A percentile compares a stretch with the other conserved stretches of the same genome.
These are phyloP conservation scores for Corymbia citriodora DNA, from an alignment of 441 rosid genomes.

Conservation along the genomic window DNA sequence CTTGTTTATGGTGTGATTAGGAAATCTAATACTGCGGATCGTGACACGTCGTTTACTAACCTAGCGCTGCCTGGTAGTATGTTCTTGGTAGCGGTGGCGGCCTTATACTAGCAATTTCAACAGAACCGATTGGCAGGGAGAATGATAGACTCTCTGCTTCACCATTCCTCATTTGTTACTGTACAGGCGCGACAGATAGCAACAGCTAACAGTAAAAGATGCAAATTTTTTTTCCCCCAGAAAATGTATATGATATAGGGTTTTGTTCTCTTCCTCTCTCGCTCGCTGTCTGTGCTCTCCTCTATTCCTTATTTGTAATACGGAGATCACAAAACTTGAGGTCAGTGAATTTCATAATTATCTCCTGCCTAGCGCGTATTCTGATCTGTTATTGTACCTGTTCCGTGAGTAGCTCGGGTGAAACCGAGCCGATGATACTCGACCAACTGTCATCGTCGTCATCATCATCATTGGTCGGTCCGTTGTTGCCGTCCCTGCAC, in stretches of 20 bases:
- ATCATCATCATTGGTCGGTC: no score
- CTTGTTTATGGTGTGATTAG: conserved; percentile 65
- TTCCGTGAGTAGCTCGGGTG: neutral
- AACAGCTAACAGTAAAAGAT: neutral
- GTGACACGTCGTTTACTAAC: neutral
- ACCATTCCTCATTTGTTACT: neutral
- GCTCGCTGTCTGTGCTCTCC: neutral
- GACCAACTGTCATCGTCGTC: neutral
- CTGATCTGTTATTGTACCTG: neutral
- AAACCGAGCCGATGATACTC: neutral
- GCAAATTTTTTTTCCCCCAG: neutral
- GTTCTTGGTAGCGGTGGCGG: neutral
- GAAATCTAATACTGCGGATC: conserved; percentile 11
- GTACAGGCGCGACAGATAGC: neutral
- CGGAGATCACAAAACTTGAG: neutral
- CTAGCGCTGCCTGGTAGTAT: neutral
- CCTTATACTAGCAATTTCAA: neutral
- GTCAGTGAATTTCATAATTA: neutral
- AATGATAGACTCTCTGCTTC: neutral
- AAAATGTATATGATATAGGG: neutral
- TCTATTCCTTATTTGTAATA: neutral
- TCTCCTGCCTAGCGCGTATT: neutral
- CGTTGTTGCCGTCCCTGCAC: no score
- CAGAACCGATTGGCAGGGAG: neutral
- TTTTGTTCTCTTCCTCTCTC: neutral